Evolutionary conservation across 352 stramenopile genomes (phyloP).

Genomic region (Globisporangium cylindrosporum): DNA sequence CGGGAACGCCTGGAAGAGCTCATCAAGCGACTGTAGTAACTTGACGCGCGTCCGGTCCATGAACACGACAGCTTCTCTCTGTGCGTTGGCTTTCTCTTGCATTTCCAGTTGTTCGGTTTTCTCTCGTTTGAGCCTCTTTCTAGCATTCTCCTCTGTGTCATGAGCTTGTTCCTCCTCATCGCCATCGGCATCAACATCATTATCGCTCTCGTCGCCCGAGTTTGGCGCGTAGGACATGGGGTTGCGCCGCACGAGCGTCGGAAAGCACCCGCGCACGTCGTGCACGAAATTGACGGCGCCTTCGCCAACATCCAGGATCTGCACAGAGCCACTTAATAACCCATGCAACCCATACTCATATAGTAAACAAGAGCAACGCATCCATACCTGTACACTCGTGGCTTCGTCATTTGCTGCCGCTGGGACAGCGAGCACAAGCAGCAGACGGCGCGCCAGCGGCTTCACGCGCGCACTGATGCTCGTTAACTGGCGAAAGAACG

Average conservation of each 20-base stretch:
- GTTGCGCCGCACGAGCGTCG: constrained; percentile 54
- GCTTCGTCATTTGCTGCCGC: background rate
- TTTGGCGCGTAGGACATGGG: constrained; percentile 29
- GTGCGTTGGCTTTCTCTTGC: background rate
- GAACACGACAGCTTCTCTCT: constrained; percentile 22
- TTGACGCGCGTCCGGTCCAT: constrained; percentile 40
- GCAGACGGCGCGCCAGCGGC: constrained; percentile 29
- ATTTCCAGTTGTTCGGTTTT: background rate
- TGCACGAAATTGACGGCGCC: constrained; percentile 47
- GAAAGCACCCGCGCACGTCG: constrained; percentile 60
- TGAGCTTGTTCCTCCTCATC: background rate
- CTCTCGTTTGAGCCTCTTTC: constrained; percentile 13
- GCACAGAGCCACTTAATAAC: background rate
- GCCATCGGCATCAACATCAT: constrained; percentile 11
- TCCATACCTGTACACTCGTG: constrained; percentile 18
- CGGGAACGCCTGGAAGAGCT: constrained; percentile 39
- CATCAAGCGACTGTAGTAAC: constrained; percentile 33
- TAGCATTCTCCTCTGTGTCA: background rate
- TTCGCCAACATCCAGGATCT: constrained; percentile 65
- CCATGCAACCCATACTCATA: background rate
- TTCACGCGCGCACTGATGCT: constrained; percentile 58
- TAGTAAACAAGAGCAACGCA: constrained; percentile 2
- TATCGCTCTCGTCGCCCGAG: constrained; percentile 29
- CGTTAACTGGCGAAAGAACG: constrained; percentile 43
- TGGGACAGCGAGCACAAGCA: constrained; percentile 51